Base-by-base conservation (phyloP, 2,329 filamentous ascomycete genomes). In the Cladosporium sphaerospermum region DNA sequence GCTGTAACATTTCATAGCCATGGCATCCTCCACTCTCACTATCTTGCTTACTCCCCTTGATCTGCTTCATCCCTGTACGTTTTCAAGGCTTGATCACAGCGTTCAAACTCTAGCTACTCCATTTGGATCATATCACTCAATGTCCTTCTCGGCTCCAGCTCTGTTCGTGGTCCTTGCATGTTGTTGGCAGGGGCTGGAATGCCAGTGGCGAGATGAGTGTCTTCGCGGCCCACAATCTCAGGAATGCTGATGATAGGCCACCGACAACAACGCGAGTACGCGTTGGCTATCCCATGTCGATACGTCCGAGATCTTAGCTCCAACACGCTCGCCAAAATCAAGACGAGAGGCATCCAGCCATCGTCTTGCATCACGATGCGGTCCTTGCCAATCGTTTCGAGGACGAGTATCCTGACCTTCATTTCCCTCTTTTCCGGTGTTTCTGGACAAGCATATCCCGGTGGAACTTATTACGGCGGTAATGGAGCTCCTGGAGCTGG, bases 401-500 rank as follows among this genome's bases (percentile, higher is more conserved):
- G 63, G 54, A 58, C 56, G 41, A 55, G 45, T 19, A 46, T 61
- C n/a, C 37, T 36, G 32, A 32, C 34, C 31, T 43, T 62, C 23
- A 45, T 65, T 36, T 56, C 53, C 41, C 36, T 61, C 18, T 9
- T 61, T n/a, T 53, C 55, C 14, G 42, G 56, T 16, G 54, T 53
- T 46, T 43, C 47, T 9, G 58, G 61, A 3, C 65, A 69, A 52
- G 62, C 60, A 52, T 53, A 59, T 5, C 58, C 61, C 11, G 64
- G 64, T 39, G 66, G 57, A 23, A 55, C 53, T 13, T 60, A 59
- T 16, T 61, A 57, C 37, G 48, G 46, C n/a, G 66, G 64, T 23
- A 58, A 59, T 45, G 66, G 66, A 19, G 58, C 61, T 8, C 61
- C 65, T 37, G 60, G 57, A 9, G 61, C 62, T 9, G 64, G 57